Conservation (phyloP, 306 rosid species). For the Vigna reflexopilosa region DNA sequence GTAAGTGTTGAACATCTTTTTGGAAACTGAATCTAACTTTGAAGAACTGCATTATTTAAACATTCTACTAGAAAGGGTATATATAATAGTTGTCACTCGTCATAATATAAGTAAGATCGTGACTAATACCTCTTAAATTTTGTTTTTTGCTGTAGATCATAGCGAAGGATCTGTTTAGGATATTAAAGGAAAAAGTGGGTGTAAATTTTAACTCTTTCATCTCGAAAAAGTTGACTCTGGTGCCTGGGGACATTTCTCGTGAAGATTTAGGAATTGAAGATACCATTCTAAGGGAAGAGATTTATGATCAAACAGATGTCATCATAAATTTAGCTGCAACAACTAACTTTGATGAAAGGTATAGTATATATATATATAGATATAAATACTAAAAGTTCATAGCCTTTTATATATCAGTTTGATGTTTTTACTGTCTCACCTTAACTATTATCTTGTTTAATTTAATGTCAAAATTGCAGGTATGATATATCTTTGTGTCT, state of each 20-base stretch:
- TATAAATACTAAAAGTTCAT: not conserved
- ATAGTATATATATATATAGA: too few species aligned
- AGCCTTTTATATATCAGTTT: not conserved
- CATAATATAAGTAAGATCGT: constrained; percentile 24
- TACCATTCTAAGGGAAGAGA: constrained; percentile 59
- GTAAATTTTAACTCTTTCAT: constrained; percentile 50
- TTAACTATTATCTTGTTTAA: not conserved
- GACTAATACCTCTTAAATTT: not conserved
- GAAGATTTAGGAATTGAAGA: constrained; percentile 74
- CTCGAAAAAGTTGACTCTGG: constrained; percentile 57
- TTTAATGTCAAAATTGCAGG: constrained; percentile 44
- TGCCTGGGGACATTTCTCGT: constrained; percentile 72
- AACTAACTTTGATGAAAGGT: constrained; percentile 92
- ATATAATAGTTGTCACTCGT: not conserved
- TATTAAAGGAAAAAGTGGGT: constrained; percentile 71
- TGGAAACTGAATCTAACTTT: not conserved
- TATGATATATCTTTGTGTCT: constrained; percentile 74
- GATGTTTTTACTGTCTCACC: not conserved
- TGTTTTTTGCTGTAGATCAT: constrained; percentile 52
- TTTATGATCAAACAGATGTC: constrained; percentile 59
- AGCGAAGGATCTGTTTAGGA: constrained; percentile 73
- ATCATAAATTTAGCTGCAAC: constrained; percentile 85
- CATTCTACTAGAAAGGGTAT: not conserved
- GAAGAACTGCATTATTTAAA: not conserved
- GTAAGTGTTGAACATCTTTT: not conserved